A percentile compares a stretch with the other conserved stretches of the same genome.
Evolutionary conservation across 306 rosid genomes (phyloP).

Genomic region (Gastrolobium bilobum): DNA sequence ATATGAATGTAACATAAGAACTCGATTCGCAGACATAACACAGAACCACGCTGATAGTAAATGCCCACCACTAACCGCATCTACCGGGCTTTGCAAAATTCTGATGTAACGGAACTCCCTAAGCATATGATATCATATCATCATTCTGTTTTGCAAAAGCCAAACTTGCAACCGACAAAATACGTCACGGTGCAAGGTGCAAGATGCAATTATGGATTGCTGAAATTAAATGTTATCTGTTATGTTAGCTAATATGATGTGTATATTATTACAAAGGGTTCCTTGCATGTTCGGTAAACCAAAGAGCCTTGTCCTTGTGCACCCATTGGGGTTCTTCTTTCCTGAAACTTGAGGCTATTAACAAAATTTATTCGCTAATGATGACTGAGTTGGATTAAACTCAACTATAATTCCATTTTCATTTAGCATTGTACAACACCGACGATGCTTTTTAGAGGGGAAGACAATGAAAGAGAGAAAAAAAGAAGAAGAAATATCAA

Average conservation of each 20-base stretch:
- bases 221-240: background rate
- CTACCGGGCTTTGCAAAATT: conserved; percentile 9
- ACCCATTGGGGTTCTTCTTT: background rate
- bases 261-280: background rate
- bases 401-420: background rate
- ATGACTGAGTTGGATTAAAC: background rate
- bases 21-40: background rate
- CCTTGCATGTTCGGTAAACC: conserved; percentile 35
- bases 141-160: conserved; percentile 12
- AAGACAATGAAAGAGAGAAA: background rate
- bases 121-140: background rate
- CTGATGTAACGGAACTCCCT: background rate
- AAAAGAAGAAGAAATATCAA: background rate
- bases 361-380: background rate
- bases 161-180: background rate
- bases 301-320: background rate
- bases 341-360: conserved; percentile 34
- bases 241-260: background rate
- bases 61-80: background rate
- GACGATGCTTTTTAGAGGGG: background rate
- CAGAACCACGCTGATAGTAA: background rate
- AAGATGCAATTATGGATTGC: background rate
- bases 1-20: background rate
- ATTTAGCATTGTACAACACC: conserved; percentile 9
- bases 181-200: background rate